Conservation (phyloP, 163 green algal genomes). For the Chloroidium sp. region DNA sequence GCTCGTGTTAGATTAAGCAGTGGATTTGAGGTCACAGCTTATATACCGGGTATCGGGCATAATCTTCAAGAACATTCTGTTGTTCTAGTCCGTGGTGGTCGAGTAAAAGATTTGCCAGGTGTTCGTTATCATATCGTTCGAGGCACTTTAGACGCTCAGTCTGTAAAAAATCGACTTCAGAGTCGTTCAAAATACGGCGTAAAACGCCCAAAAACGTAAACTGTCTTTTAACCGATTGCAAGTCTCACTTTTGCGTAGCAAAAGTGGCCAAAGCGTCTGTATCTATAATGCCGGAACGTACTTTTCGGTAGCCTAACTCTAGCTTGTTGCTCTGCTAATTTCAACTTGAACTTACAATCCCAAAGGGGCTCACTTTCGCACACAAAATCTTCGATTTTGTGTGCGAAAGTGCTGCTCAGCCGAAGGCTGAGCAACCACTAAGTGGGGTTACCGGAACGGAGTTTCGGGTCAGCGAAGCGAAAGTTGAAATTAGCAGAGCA, state of each 20-base stretch:
- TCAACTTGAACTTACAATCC: too few relatives aligned
- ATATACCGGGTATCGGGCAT: slow-evolving; percentile 79
- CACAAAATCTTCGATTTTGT: too few relatives aligned
- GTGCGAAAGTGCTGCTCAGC: too few relatives aligned
- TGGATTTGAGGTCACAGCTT: slow-evolving; percentile 64
- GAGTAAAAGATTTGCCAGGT: slow-evolving; percentile 75
- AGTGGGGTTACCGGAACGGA: too few relatives aligned
- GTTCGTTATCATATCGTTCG: slow-evolving; percentile 76
- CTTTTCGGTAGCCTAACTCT: too few relatives aligned
- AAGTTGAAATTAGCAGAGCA: too few relatives aligned
- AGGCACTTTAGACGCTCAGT: slow-evolving; percentile 61
- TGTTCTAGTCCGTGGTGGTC: slow-evolving; percentile 67
- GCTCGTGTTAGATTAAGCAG: slow-evolving; percentile 70
- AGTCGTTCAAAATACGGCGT: slow-evolving; percentile 71
- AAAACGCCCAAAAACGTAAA: slow-evolving; percentile 24
- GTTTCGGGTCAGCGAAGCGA: too few relatives aligned
- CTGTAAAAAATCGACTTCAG: slow-evolving; percentile 57
- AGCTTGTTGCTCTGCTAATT: too few relatives aligned
- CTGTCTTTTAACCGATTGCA: too few relatives aligned
- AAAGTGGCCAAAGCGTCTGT: not conserved
- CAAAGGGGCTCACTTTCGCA: too few relatives aligned
- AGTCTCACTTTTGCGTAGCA: not conserved
- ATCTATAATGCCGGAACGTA: too few relatives aligned
- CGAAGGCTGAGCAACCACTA: too few relatives aligned
- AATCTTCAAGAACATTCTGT: slow-evolving; percentile 84